Evolutionary conservation across 441 rosid genomes (phyloP).

Genomic region (Eruca vesicaria): DNA sequence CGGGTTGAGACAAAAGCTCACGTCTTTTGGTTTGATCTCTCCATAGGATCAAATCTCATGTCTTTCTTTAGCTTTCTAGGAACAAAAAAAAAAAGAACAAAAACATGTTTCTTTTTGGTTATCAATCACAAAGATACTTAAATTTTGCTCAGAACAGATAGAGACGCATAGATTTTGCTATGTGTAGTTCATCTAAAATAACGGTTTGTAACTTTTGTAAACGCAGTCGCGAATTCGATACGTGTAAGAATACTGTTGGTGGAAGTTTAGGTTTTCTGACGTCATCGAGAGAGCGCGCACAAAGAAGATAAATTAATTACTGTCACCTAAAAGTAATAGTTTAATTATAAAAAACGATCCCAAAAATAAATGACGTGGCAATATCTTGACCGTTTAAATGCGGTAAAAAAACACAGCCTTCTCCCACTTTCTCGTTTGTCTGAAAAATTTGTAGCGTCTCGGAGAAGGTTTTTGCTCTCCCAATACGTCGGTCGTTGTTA

Average conservation of each 20-base stretch:
- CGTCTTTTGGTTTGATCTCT: not conserved
- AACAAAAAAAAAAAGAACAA: not conserved
- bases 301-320: not conserved
- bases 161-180: not conserved
- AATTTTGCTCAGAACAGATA: conserved; percentile 30
- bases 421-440: not conserved
- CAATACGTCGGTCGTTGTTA: conserved; percentile 13
- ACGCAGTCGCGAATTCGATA: not conserved
- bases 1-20: conserved; percentile 37
- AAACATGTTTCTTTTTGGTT: not conserved
- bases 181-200: not conserved
- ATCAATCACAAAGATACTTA: not conserved
- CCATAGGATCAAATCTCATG: conserved; percentile 16
- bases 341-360: not conserved
- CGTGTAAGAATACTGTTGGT: not conserved
- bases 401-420: not conserved
- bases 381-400: not conserved
- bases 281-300: not conserved
- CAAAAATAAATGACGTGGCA: conserved; percentile 19
- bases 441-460: not conserved
- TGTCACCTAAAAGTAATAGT: not conserved
- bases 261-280: not conserved
- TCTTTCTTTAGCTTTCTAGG: conserved; percentile 32
- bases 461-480: conserved; percentile 7
- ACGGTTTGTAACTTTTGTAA: not conserved